Evolutionary conservation across 2,329 filamentous ascomycete species (phyloP).

Genomic region (Lasiodiplodia gonubiensis): DNA sequence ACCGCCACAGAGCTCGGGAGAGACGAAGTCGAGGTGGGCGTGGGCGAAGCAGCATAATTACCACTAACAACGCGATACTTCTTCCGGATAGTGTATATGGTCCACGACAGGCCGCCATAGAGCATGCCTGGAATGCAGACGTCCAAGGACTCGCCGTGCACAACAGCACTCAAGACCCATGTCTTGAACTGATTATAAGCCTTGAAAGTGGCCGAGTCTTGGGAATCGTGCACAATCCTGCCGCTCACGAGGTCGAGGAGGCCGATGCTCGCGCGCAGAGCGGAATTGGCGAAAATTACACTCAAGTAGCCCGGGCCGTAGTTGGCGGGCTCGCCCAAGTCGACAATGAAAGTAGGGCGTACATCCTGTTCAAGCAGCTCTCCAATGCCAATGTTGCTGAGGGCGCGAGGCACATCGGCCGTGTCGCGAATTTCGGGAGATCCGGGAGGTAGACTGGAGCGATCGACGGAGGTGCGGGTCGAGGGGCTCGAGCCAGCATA

Average conservation of each 20-base stretch:
- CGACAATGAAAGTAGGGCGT: slow-evolving; percentile 76
- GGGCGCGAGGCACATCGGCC: slow-evolving; percentile 58
- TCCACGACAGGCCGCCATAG: slow-evolving; percentile 73
- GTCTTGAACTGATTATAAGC: slow-evolving; percentile 64
- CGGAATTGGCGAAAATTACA: slow-evolving; percentile 71
- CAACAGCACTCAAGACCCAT: slow-evolving; percentile 68
- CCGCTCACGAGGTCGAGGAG: slow-evolving; percentile 64
- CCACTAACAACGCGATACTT: slow-evolving; percentile 73
- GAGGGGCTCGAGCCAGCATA: slow-evolving; percentile 47
- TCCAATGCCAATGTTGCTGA: slow-evolving; percentile 69
- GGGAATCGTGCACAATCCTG: slow-evolving; percentile 47
- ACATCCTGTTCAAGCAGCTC: slow-evolving; percentile 79
- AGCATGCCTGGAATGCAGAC: slow-evolving; percentile 55
- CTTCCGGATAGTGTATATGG: slow-evolving; percentile 70
- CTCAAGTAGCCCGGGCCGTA: slow-evolving; percentile 60
- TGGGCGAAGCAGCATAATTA: slow-evolving; percentile 31
- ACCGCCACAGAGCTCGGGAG: slow-evolving; percentile 15
- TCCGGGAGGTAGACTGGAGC: slow-evolving; percentile 49
- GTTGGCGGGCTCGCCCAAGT: slow-evolving; percentile 66
- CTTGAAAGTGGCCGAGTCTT: slow-evolving; percentile 30
- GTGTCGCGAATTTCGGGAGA: slow-evolving; percentile 58
- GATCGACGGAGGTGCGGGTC: slow-evolving; percentile 61
- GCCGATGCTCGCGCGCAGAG: slow-evolving; percentile 64
- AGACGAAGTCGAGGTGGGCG: background rate
- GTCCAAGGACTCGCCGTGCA: slow-evolving; percentile 59